phyloP scores from a whole-genome alignment of 257 asterid genomes.

The Scutellaria barbata region DNA sequence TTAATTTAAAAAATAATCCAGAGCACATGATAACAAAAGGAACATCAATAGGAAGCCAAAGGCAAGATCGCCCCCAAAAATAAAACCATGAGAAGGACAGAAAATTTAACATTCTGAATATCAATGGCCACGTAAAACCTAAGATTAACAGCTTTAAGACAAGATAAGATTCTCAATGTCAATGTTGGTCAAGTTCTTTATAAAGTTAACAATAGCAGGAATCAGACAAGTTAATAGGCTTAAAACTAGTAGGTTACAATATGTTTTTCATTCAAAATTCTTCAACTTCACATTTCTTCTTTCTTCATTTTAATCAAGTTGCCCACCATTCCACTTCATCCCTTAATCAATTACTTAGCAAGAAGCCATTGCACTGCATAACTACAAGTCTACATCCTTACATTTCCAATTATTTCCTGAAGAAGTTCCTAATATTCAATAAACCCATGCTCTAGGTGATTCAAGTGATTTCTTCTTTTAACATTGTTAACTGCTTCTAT shows the following conservation, averaged over 20 bases:
- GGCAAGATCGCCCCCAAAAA: conserved; percentile 5
- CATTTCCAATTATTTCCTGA: conserved; percentile 9
- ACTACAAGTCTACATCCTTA: neutral
- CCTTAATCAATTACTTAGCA: neutral
- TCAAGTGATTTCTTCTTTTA: conserved; percentile 2
- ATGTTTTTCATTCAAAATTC: neutral
- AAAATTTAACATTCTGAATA: neutral
- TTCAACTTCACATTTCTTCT: neutral
- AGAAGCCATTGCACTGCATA: conserved; percentile 3
- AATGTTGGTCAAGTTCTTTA: neutral
- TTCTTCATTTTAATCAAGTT: neutral
- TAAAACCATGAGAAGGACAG: neutral
- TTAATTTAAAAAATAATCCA: neutral
- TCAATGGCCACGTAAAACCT: neutral
- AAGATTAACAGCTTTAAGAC: neutral
- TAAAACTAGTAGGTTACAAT: neutral
- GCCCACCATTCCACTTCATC: neutral
- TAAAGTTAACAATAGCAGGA: neutral
- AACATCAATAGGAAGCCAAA: neutral
- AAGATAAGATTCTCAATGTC: neutral
- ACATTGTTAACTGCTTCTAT: neutral
- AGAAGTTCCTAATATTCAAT: neutral
- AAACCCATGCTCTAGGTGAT: neutral
- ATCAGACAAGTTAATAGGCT: neutral
- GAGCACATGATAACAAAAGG: conserved; percentile 12